Conservation (phyloP, 805 yeast genomes). For the Kodamaea sagamina region DNA sequence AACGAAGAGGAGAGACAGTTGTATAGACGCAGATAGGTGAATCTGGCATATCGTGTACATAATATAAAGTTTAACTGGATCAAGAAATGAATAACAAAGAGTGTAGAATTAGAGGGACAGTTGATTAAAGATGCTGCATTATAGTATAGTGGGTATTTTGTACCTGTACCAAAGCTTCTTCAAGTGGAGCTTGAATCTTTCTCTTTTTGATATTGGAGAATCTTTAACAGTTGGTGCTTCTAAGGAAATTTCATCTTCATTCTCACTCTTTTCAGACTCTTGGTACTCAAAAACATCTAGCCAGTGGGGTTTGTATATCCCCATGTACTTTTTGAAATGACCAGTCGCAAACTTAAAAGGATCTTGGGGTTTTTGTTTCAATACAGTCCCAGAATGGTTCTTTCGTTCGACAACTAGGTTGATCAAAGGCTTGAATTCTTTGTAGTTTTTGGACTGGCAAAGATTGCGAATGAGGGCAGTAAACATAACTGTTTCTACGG, state of each 20-base stretch:
- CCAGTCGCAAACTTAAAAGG: conserved; percentile 3
- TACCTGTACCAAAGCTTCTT: too few relatives aligned
- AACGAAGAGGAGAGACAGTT: conserved; percentile 36
- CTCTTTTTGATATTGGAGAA: too few relatives aligned
- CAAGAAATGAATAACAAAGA: too few relatives aligned
- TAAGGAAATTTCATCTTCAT: not conserved
- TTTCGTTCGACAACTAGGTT: not conserved
- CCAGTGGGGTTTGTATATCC: conserved; percentile 6
- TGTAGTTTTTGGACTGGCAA: not conserved
- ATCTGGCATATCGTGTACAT: conserved; percentile 9
- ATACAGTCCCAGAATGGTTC: not conserved
- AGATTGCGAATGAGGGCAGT: not conserved
- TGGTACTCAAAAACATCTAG: conserved; percentile 1
- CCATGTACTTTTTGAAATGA: conserved; percentile 7
- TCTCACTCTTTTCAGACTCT: not conserved
- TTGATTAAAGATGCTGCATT: too few relatives aligned
- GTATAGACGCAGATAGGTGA: conserved; percentile 32
- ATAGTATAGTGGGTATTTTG: too few relatives aligned
- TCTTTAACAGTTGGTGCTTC: too few relatives aligned
- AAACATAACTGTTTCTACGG: not conserved
- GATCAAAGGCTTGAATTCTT: not conserved
- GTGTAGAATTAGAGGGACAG: too few relatives aligned
- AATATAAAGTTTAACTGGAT: conserved; percentile 1
- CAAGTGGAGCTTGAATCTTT: too few relatives aligned
- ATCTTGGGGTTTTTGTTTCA: not conserved